A percentile compares a stretch with the other conserved stretches of the same genome.
These are phyloP conservation scores for Mycena latifolia DNA, from an alignment of 768 basidiomycete genomes.

Conservation along the genomic window DNA sequence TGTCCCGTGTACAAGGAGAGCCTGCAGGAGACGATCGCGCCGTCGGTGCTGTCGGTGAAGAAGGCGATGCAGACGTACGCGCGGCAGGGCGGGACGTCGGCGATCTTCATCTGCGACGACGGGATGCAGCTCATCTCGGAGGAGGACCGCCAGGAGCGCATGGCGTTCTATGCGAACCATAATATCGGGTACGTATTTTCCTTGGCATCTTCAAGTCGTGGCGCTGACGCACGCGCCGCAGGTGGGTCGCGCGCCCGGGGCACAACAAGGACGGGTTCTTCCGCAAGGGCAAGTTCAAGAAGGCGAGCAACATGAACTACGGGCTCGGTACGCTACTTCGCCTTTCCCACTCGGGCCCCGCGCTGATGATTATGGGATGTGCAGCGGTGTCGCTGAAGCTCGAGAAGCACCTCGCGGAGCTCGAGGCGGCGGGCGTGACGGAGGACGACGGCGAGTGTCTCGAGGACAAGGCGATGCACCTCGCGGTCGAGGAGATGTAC, in stretches of 20 bases:
- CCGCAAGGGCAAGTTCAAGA: slow-evolving; percentile 93
- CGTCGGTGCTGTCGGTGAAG: slow-evolving; percentile 84
- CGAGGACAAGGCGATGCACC: slow-evolving; percentile 78
- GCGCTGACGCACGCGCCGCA: slow-evolving; percentile 23
- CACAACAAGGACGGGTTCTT: slow-evolving; percentile 90
- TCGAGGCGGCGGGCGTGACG: slow-evolving; percentile 54
- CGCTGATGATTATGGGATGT: slow-evolving; percentile 8
- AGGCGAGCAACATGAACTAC: slow-evolving; percentile 87
- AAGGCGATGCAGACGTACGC: slow-evolving; percentile 91
- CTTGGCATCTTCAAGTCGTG: background rate
- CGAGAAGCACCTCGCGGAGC: slow-evolving; percentile 62
- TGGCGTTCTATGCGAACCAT: slow-evolving; percentile 84
- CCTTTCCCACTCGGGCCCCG: too few species aligned
- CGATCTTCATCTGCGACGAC: slow-evolving; percentile 88
- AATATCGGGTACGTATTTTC: slow-evolving; percentile 60
- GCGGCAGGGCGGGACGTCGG: slow-evolving; percentile 83
- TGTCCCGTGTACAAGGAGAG: slow-evolving; percentile 92
- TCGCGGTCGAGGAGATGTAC: slow-evolving; percentile 80
- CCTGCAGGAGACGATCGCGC: slow-evolving; percentile 76
- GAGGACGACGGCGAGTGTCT: slow-evolving; percentile 65
- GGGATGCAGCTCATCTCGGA: slow-evolving; percentile 79
- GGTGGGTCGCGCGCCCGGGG: slow-evolving; percentile 82
- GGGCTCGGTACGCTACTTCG: slow-evolving; percentile 54
- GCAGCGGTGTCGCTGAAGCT: slow-evolving; percentile 70
- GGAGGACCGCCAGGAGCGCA: slow-evolving; percentile 71